Conservation (phyloP, 805 yeast species). For the Ogataea trehaloabstinens region DNA sequence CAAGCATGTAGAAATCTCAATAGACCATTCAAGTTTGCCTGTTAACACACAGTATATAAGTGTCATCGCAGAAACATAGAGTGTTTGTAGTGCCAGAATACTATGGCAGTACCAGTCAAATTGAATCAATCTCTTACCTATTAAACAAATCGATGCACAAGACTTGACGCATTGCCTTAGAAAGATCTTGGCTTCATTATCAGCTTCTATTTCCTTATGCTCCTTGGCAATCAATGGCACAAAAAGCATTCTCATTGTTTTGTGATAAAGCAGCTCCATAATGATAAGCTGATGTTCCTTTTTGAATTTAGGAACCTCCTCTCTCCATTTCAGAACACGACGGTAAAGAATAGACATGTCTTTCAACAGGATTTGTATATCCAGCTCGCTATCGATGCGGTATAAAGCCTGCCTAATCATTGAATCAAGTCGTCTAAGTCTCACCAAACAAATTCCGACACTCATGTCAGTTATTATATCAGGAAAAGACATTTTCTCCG, state of each 20-base stretch:
- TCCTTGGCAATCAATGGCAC: conserved; percentile 19
- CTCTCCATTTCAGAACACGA: conserved; percentile 16
- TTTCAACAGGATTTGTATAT: conserved; percentile 7
- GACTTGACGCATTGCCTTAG: conserved; percentile 21
- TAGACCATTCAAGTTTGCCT: conserved; percentile 20
- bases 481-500: conserved; percentile 13
- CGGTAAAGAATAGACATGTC: conserved; percentile 11
- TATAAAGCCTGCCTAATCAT: conserved; percentile 18
- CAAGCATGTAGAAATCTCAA: conserved; percentile 21
- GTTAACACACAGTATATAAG: conserved; percentile 21
- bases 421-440: conserved; percentile 20
- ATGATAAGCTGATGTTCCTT: conserved; percentile 13
- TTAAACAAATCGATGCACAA: conserved; percentile 21
- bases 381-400: conserved; percentile 18
- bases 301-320: conserved; percentile 13
- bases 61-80: conserved; percentile 25
- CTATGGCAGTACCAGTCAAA: conserved; percentile 24
- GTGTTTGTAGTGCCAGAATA: conserved; percentile 20
- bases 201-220: conserved; percentile 3
- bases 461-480: conserved; percentile 17
- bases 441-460: conserved; percentile 10
- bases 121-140: conserved; percentile 21
- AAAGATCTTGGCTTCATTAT: conserved; percentile 12
- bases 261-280: conserved; percentile 18
- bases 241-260: conserved; percentile 16